These are phyloP conservation scores for Magnaporthales sp. DNA, from an alignment of 2,329 filamentous ascomycete genomes.

Conservation along the genomic window DNA sequence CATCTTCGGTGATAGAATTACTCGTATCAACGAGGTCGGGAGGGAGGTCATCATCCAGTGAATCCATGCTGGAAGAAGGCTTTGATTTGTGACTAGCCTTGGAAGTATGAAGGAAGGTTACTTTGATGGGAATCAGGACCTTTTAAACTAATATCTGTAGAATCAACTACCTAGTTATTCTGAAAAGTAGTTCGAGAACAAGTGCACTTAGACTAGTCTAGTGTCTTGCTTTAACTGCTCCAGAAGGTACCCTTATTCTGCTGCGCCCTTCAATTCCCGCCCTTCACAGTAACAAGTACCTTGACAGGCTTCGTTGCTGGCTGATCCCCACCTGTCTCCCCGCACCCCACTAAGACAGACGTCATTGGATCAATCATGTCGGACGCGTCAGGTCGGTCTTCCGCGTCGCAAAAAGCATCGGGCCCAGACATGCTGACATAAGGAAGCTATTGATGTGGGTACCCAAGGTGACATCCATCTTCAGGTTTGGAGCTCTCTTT, in stretches of 20 bases:
- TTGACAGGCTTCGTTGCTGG: not conserved
- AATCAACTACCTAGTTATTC: no score
- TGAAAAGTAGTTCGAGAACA: no score
- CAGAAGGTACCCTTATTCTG: not conserved
- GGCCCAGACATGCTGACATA: not conserved
- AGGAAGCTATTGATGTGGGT: not conserved
- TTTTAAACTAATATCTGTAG: not conserved
- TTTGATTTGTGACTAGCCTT: not conserved
- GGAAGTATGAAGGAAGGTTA: not conserved
- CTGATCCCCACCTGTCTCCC: not conserved
- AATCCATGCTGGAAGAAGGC: conserved; percentile 38
- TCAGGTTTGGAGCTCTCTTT: not conserved
- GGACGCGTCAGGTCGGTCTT: not conserved
- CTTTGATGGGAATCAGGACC: not conserved
- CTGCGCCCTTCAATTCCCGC: not conserved
- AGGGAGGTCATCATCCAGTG: conserved; percentile 54
- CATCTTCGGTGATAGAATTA: conserved; percentile 31
- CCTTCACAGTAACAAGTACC: not conserved
- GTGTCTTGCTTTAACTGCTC: not conserved
- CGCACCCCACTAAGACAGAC: not conserved
- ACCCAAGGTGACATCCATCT: not conserved
- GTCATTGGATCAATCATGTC: not conserved
- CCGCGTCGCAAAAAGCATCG: not conserved
- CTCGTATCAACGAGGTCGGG: conserved; percentile 52
- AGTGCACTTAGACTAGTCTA: not conserved